Percentiles rank a stretch among this genome's conserved stretches.
Evolutionary conservation across 2,329 filamentous ascomycete genomes (phyloP).

Genomic region (Fusarium bactridioides): DNA sequence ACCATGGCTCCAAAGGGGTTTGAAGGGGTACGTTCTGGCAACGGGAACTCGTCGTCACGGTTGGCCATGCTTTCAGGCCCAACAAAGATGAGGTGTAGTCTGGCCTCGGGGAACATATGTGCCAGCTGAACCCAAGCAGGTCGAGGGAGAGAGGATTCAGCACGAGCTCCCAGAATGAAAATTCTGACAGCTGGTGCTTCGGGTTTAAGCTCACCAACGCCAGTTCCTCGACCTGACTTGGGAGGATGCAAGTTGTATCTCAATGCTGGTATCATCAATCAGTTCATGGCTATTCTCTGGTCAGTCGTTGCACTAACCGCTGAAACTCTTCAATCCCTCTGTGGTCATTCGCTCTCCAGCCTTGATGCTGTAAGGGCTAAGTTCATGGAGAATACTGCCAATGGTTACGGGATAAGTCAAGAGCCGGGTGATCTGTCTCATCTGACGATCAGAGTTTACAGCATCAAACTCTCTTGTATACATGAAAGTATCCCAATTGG

Average conservation of each 20-base stretch:
- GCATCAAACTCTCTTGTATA: slow-evolving; percentile 93
- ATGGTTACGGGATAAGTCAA: slow-evolving; percentile 94
- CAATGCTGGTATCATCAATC: slow-evolving; percentile 65
- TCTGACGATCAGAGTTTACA: slow-evolving; percentile 86
- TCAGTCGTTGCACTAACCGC: slow-evolving; percentile 66
- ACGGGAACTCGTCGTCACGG: slow-evolving; percentile 89
- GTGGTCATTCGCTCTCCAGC: slow-evolving; percentile 78
- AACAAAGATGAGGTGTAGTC: slow-evolving; percentile 92
- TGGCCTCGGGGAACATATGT: slow-evolving; percentile 93
- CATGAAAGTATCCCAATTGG: slow-evolving; percentile 96
- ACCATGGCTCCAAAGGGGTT: slow-evolving; percentile 96
- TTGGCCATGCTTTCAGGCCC: slow-evolving; percentile 96
- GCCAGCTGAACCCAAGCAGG: slow-evolving; percentile 93
- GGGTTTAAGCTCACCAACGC: slow-evolving; percentile 80
- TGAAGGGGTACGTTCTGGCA: slow-evolving; percentile 81
- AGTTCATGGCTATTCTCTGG: neutral
- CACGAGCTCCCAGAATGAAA: slow-evolving; percentile 92
- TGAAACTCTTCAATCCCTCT: slow-evolving; percentile 93
- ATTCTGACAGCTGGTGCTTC: slow-evolving; percentile 88
- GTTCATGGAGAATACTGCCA: slow-evolving; percentile 88
- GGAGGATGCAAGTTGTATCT: slow-evolving; percentile 94
- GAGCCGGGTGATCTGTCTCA: slow-evolving; percentile 92
- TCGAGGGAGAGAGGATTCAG: slow-evolving; percentile 95
- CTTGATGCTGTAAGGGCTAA: slow-evolving; percentile 89
- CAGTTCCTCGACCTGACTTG: slow-evolving; percentile 74